A percentile compares a stretch with the other conserved stretches of the same genome.
These are phyloP conservation scores for Paecilomyces fulvus DNA, from an alignment of 2,329 filamentous ascomycete species.

Conservation along the genomic window DNA sequence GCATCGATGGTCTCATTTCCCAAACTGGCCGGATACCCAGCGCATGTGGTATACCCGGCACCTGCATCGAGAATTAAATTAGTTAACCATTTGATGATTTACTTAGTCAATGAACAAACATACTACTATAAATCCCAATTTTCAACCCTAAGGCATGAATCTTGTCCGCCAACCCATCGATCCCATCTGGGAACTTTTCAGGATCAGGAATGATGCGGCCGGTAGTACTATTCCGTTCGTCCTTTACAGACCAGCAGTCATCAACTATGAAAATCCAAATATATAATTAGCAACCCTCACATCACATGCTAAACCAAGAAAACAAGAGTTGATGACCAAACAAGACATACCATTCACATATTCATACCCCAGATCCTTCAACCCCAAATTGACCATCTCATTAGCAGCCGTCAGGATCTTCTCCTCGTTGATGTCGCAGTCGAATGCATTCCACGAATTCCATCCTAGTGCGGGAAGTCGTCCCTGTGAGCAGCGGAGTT, in stretches of 20 bases:
- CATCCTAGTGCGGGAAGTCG: conserved; percentile 32
- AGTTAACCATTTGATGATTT: too few species aligned
- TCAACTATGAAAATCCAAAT: conserved; percentile 33
- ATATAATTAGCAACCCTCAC: background rate
- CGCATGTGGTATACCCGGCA: conserved; percentile 41
- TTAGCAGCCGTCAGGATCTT: conserved; percentile 41
- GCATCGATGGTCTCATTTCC: conserved; percentile 53
- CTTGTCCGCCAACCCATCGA: conserved; percentile 44
- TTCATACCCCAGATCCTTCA: conserved; percentile 43
- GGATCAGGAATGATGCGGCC: conserved; percentile 40
- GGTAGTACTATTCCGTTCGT: conserved; percentile 34
- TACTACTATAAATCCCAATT: conserved; percentile 54
- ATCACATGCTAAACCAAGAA: background rate
- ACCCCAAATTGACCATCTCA: conserved; percentile 36
- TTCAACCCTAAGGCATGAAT: conserved; percentile 53
- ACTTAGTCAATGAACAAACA: conserved; percentile 1
- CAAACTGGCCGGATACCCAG: conserved; percentile 48
- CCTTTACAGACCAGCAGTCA: conserved; percentile 51
- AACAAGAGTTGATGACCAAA: background rate
- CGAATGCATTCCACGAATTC: conserved; percentile 41
- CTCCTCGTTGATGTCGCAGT: conserved; percentile 39
- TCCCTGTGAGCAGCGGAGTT: conserved; percentile 11
- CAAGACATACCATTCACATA: conserved; percentile 33
- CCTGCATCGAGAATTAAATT: conserved; percentile 9
- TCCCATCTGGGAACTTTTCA: conserved; percentile 50